Evolutionary conservation across 2,329 filamentous ascomycete genomes (phyloP).

Genomic region (Colletotrichum limetticola): DNA sequence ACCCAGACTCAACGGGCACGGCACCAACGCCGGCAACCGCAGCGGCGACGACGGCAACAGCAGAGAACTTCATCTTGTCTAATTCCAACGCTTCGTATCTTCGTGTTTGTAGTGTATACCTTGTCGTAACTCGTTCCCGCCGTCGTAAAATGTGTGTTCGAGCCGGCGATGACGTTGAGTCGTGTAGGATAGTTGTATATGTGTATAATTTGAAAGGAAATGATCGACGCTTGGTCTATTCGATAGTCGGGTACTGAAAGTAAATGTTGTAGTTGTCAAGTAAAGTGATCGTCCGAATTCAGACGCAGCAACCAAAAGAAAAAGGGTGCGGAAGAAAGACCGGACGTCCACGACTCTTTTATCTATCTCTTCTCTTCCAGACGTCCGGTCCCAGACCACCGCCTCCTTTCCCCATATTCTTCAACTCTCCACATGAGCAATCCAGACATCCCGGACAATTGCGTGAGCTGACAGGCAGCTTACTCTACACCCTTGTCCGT

Average conservation of each 20-base stretch:
- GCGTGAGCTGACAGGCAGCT: not conserved
- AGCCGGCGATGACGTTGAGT: not conserved
- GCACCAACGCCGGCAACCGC: constrained; percentile 16
- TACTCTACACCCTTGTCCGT: not conserved
- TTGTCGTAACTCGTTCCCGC: not conserved
- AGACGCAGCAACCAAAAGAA: constrained; percentile 2
- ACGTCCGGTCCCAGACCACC: not conserved
- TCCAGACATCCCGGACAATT: not conserved
- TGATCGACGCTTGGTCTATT: constrained; percentile 13
- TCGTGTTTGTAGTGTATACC: not conserved
- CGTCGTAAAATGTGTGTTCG: not conserved
- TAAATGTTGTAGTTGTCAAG: not conserved
- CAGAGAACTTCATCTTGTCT: constrained; percentile 25
- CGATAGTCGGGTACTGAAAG: not conserved
- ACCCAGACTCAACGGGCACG: constrained; percentile 24
- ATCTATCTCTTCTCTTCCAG: not conserved
- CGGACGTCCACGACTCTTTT: constrained; percentile 4
- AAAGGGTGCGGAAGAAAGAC: not conserved
- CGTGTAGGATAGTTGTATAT: not conserved
- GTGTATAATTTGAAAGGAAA: not conserved
- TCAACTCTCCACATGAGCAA: not conserved
- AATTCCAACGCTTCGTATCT: not conserved
- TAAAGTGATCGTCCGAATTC: constrained; percentile 18
- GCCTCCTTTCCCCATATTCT: not conserved
- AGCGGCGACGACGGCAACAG: constrained; percentile 14